Evolutionary conservation across 192 early-diverging fungal species (phyloP).

Genomic region (Podochytrium sp.): DNA sequence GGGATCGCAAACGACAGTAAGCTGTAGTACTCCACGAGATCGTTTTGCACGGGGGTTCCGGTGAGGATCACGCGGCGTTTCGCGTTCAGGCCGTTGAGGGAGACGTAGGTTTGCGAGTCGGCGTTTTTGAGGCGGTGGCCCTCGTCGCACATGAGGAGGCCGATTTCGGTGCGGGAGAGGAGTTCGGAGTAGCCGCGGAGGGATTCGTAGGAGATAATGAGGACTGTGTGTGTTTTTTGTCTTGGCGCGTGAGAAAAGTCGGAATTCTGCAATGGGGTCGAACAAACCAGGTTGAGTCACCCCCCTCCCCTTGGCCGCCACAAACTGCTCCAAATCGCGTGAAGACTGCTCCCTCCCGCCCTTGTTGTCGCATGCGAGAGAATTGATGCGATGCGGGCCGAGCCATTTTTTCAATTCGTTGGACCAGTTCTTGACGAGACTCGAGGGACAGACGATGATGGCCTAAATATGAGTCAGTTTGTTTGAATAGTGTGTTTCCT

Average conservation of each 20-base stretch:
- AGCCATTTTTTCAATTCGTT: conserved; percentile 98
- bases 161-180: conserved; percentile 82
- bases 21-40: conserved; percentile 82
- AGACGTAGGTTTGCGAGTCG: conserved; percentile 80
- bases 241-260: too few species aligned
- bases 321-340: conserved; percentile 79
- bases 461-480: conserved; percentile 32
- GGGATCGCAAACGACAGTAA: conserved; percentile 96
- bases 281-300: conserved; percentile 74
- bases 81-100: conserved; percentile 83
- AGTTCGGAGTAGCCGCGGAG: conserved; percentile 79
- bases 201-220: conserved; percentile 98
- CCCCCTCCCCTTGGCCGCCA: conserved; percentile 79
- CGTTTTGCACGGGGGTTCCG: conserved; percentile 86
- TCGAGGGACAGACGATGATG: conserved; percentile 94
- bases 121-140: conserved; percentile 95
- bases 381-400: conserved; percentile 77
- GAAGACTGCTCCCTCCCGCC: conserved; percentile 85
- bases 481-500: not conserved
- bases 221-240: too few species aligned
- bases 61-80: conserved; percentile 92
- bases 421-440: conserved; percentile 96
- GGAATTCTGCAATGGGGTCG: not conserved
- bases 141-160: conserved; percentile 95
- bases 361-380: conserved; percentile 88